These are phyloP conservation scores for Thermochaetoides thermophila DNA, from an alignment of 495 filamentous ascomycete genomes.

Conservation along the genomic window DNA sequence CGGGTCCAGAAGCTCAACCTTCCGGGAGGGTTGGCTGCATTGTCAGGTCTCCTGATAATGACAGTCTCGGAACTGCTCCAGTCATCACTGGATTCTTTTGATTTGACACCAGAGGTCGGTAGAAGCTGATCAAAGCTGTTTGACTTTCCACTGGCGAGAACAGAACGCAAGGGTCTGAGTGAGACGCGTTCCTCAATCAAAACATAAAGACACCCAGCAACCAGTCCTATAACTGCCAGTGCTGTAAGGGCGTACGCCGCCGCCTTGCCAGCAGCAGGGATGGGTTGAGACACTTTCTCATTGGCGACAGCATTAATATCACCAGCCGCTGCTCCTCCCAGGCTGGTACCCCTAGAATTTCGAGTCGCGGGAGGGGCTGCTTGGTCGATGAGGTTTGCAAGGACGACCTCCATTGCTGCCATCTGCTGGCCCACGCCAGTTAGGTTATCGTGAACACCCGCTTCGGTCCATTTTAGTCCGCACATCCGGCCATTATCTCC, in stretches of 20 bases:
- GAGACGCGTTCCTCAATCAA: constrained; percentile 17
- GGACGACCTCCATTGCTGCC: constrained; percentile 51
- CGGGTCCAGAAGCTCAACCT: too few relatives aligned
- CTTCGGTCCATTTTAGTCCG: constrained; percentile 52
- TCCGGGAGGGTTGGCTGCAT: too few relatives aligned
- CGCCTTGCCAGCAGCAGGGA: constrained; percentile 39
- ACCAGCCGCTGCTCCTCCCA: constrained; percentile 56
- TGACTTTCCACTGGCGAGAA: too few relatives aligned
- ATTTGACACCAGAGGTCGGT: too few relatives aligned
- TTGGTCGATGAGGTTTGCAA: constrained; percentile 40
- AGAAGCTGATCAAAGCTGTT: too few relatives aligned
- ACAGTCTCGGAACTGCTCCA: too few relatives aligned
- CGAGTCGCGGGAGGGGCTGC: constrained; percentile 42
- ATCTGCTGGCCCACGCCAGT: constrained; percentile 57
- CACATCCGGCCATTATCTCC: constrained; percentile 47
- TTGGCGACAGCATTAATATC: constrained; percentile 22
- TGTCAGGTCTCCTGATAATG: too few relatives aligned
- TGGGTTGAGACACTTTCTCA: constrained; percentile 12
- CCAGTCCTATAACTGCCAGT: constrained; percentile 18
- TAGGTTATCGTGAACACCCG: constrained; percentile 36
- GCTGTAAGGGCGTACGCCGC: constrained; percentile 48
- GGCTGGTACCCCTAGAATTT: constrained; percentile 58
- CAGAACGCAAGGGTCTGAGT: too few relatives aligned
- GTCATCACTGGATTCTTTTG: too few relatives aligned
- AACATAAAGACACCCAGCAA: constrained; percentile 23